Evolutionary conservation across 2,329 filamentous ascomycete genomes (phyloP), one percentile per base, ranked within the genome.

Genomic region (Amylocarpus encephaloides): DNA sequence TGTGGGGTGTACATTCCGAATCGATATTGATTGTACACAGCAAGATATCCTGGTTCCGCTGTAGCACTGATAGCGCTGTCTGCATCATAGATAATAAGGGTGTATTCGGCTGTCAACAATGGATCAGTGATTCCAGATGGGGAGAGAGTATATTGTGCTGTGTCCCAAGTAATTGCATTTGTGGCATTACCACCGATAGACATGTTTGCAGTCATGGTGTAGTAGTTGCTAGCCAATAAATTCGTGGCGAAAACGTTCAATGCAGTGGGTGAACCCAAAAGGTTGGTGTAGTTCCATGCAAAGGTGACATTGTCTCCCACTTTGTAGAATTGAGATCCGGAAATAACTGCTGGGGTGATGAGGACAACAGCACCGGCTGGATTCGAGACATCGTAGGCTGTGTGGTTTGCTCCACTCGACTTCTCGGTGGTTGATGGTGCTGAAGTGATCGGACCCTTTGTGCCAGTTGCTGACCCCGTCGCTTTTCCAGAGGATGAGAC

Each of bases 261-360:
- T 36, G 79, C 80, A 2, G 77, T 80, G 1, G 82, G 82, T 1
- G 71, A 76, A 22, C 69, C 78, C 49, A 73, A 70, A 29, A 85
- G 65, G 40, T 75, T 75, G 3, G 82, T 85, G 69, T 83, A 85
- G 68, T 84, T 84, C 80, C 80, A 85, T 42, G 68, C 73, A 66
- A 78, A 80, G 12, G 79, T 83, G 39, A 83, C 69, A 40, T 70
- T 61, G 51, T 82, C 74, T 53, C 78, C 76, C 53, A 84, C 79
- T 62, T 79, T 79, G 72, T 78, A 83, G 36, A 81, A 71, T 51
- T 74, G 70, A 9, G 72, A 70, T 22, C 71, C 69, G 10, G 67
- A 63, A 2, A 69, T 71, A 6, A 70, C 65, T 35, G 71, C 68
- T 1, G 81, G 81, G 1, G 71, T 74, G 40, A 77, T 58, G 70